Evolutionary conservation across 805 yeast genomes (phyloP).

Genomic region (Candida sithepensis): DNA sequence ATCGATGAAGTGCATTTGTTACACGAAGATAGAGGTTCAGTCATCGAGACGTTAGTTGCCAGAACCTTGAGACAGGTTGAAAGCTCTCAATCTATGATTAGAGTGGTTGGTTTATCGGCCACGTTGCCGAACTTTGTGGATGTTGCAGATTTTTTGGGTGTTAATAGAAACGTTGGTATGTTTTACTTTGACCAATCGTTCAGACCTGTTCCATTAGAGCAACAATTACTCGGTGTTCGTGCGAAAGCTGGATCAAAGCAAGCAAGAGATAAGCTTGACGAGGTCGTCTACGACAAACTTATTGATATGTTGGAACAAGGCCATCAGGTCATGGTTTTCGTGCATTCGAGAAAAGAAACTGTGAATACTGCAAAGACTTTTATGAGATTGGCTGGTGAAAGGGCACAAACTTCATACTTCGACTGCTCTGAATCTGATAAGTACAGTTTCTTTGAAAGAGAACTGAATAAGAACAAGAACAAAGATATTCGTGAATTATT

Average conservation of each 20-base stretch:
- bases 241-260: conserved; percentile 80
- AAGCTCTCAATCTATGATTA: conserved; percentile 85
- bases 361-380: conserved; percentile 74
- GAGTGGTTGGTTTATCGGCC: conserved; percentile 93
- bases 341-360: conserved; percentile 93
- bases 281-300: conserved; percentile 72
- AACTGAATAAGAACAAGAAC: conserved; percentile 67
- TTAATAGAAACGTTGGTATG: conserved; percentile 86
- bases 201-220: conserved; percentile 91
- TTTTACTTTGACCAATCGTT: conserved; percentile 91
- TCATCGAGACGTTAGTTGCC: conserved; percentile 91
- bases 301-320: conserved; percentile 63
- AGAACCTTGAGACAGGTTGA: conserved; percentile 94
- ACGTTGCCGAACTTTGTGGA: conserved; percentile 88
- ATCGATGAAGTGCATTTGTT: conserved; percentile 96
- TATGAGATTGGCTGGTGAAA: conserved; percentile 61
- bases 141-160: conserved; percentile 93
- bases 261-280: conserved; percentile 70
- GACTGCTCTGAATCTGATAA: conserved; percentile 47
- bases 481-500: conserved; percentile 81
- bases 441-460: conserved; percentile 50
- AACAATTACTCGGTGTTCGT: conserved; percentile 78
- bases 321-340: conserved; percentile 93
- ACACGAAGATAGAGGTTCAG: conserved; percentile 98
- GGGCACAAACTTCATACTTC: conserved; percentile 54